Evolutionary conservation across 2,329 filamentous ascomycete genomes (phyloP).

Genomic region (Hortaea sp.): DNA sequence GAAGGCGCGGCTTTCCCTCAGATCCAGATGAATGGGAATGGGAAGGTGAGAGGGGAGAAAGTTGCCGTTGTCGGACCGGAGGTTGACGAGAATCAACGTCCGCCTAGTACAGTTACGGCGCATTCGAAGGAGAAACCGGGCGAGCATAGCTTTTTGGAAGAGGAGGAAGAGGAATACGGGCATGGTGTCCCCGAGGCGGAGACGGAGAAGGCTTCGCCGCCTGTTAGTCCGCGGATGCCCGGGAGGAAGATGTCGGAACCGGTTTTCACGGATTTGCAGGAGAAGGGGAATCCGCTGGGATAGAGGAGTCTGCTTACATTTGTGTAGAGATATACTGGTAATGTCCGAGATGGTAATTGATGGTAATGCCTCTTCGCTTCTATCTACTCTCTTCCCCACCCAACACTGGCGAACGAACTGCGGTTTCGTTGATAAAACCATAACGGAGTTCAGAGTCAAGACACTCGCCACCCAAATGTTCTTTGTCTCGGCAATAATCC

Average conservation of each 20-base stretch:
- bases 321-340: too few relatives aligned
- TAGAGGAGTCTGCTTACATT: background rate
- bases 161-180: conserved; percentile 6
- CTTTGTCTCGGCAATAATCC: too few relatives aligned
- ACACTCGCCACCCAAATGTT: too few relatives aligned
- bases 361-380: too few relatives aligned
- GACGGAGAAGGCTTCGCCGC: background rate
- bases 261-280: conserved; percentile 19
- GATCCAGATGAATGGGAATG: background rate
- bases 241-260: conserved; percentile 7
- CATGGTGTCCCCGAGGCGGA: background rate
- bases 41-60: background rate
- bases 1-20: conserved; percentile 1
- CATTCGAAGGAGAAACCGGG: conserved; percentile 6
- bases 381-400: too few relatives aligned
- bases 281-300: conserved; percentile 21
- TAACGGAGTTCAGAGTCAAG: too few relatives aligned
- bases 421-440: too few relatives aligned
- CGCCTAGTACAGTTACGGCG: background rate
- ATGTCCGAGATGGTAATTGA: too few relatives aligned
- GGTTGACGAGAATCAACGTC: background rate
- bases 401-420: too few relatives aligned
- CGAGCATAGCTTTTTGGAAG: conserved; percentile 8
- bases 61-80: background rate
- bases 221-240: background rate